These are phyloP conservation scores for Fusarium dlaminii DNA, from an alignment of 2,329 filamentous ascomycete species.

Conservation along the genomic window DNA sequence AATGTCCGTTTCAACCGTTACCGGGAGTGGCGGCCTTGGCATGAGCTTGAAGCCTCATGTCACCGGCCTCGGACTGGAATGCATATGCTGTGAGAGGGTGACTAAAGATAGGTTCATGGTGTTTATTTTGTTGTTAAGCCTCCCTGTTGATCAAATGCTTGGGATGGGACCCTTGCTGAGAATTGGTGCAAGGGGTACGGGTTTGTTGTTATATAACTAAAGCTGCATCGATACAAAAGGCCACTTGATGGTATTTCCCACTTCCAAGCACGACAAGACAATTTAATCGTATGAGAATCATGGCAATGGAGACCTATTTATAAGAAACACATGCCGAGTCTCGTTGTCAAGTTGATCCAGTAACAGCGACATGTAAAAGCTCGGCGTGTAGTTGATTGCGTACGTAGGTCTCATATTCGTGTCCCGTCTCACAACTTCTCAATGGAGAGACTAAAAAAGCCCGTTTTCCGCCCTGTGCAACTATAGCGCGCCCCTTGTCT, in stretches of 20 bases:
- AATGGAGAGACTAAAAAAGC: background rate
- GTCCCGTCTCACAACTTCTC: slow-evolving; percentile 13
- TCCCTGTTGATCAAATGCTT: slow-evolving; percentile 11
- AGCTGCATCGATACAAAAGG: background rate
- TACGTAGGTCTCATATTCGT: slow-evolving; percentile 29
- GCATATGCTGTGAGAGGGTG: background rate
- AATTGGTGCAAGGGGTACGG: background rate
- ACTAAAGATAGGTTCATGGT: background rate
- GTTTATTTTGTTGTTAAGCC: background rate
- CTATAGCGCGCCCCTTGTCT: slow-evolving; percentile 3
- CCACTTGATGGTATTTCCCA: background rate
- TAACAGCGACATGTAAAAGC: background rate
- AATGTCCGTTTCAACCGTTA: slow-evolving; percentile 30
- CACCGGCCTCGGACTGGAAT: slow-evolving; percentile 18
- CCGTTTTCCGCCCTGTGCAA: slow-evolving; percentile 4
- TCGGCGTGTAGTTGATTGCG: slow-evolving; percentile 13
- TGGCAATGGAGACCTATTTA: background rate
- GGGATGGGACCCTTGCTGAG: background rate
- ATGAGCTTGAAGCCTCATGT: slow-evolving; percentile 8
- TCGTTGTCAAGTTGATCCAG: background rate
- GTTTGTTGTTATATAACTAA: background rate
- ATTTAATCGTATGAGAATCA: background rate
- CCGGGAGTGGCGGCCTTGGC: slow-evolving; percentile 31
- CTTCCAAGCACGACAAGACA: background rate
- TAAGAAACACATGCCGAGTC: background rate